phyloP scores from a whole-genome alignment of 2,329 filamentous ascomycete genomes.

The Pseudocercospora eumusae region DNA sequence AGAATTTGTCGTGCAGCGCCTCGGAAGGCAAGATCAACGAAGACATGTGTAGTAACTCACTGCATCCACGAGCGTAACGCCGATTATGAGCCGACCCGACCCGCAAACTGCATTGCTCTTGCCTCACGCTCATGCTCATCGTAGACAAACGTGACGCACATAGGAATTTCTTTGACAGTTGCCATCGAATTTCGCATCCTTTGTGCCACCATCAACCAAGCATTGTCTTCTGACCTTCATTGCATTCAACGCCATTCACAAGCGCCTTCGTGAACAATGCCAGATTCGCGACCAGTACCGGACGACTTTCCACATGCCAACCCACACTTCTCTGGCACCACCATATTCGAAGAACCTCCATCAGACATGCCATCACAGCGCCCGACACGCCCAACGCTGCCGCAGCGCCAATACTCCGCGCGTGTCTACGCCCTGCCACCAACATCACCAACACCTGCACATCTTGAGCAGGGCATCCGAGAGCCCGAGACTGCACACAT shows the following conservation, averaged over 20 bases:
- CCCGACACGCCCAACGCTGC: not conserved
- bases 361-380: not conserved
- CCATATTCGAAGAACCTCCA: not conserved
- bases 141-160: slow-evolving; percentile 1
- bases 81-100: not conserved
- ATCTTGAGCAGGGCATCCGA: slow-evolving; percentile 14
- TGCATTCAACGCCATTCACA: not conserved
- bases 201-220: not conserved
- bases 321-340: not conserved
- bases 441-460: slow-evolving; percentile 3
- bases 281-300: not conserved
- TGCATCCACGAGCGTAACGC: not conserved
- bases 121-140: too few species aligned
- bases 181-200: not conserved
- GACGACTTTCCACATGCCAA: not conserved
- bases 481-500: slow-evolving; percentile 6
- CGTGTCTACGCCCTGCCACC: slow-evolving; percentile 9
- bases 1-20: not conserved
- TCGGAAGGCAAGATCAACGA: too few species aligned
- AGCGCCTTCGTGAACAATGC: not conserved
- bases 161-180: not conserved
- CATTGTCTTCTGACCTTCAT: not conserved
- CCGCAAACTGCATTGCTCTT: not conserved
- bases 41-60: not conserved
- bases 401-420: slow-evolving; percentile 8